Conservation (phyloP, 1,284 basidiomycete genomes). For the Taiwanofungus camphoratus region DNA sequence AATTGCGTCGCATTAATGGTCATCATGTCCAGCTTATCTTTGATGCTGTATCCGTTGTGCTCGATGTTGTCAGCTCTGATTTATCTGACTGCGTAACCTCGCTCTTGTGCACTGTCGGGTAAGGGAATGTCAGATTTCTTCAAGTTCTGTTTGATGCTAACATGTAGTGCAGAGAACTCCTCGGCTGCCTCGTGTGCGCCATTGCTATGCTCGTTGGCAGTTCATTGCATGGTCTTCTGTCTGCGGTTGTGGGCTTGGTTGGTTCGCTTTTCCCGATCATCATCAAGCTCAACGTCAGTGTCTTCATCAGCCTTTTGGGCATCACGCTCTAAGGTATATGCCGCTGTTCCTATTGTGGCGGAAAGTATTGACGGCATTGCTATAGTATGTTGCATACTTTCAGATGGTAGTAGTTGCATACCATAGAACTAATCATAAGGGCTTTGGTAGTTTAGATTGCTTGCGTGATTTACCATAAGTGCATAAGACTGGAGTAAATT, state of each 20-base stretch:
- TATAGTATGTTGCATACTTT: too few species aligned
- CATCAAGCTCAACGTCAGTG: constrained; percentile 19
- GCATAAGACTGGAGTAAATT: too few species aligned
- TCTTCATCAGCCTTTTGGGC: constrained; percentile 19
- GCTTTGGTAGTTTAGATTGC: too few species aligned
- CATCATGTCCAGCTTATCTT: constrained; percentile 25
- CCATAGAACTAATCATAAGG: too few species aligned
- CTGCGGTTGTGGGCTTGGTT: constrained; percentile 17
- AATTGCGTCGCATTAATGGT: constrained; percentile 9
- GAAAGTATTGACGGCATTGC: too few species aligned
- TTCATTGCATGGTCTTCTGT: constrained; percentile 27
- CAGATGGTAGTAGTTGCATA: too few species aligned
- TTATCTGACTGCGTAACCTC: constrained; percentile 21
- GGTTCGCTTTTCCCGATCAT: constrained; percentile 15
- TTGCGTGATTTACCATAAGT: too few species aligned
- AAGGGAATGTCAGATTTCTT: constrained; percentile 9
- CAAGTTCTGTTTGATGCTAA: neutral
- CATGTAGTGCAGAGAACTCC: constrained; percentile 16
- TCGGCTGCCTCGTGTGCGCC: constrained; percentile 24
- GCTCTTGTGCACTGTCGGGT: constrained; percentile 29
- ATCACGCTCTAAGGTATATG: constrained; percentile 15
- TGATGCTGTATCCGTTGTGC: constrained; percentile 30
- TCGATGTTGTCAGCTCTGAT: constrained; percentile 27
- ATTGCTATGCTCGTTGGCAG: constrained; percentile 27
- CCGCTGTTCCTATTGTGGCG: too few species aligned